Evolutionary conservation across 768 basidiomycete genomes (phyloP).

Genomic region (Leucogyrophana mollusca): DNA sequence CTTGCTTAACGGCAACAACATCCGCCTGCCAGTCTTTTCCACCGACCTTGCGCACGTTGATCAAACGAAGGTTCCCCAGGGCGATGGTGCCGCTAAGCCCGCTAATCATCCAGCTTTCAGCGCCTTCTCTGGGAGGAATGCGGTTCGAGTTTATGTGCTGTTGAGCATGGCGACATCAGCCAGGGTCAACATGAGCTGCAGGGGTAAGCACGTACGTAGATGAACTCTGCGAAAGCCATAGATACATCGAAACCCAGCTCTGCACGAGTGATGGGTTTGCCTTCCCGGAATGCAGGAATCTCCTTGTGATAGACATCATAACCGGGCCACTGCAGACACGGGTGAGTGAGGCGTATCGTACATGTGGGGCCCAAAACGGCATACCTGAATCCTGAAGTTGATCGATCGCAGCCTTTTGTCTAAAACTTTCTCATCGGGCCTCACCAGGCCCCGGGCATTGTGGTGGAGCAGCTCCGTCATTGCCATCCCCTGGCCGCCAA

Average conservation of each 20-base stretch:
- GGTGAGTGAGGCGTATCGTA: too few relatives aligned
- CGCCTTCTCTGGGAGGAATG: constrained; percentile 10
- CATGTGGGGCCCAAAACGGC: too few relatives aligned
- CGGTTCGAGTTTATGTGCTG: constrained; percentile 19
- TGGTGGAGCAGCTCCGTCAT: constrained; percentile 24
- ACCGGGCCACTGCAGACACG: constrained; percentile 26
- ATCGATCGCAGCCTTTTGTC: too few relatives aligned
- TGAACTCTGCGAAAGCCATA: constrained; percentile 28
- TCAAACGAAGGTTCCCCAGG: constrained; percentile 21
- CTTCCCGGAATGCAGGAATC: constrained; percentile 18
- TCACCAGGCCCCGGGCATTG: constrained; percentile 17
- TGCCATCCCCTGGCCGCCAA: too few relatives aligned
- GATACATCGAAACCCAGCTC: constrained; percentile 25
- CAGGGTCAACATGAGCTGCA: not conserved
- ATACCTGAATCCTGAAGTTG: too few relatives aligned
- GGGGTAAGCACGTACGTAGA: constrained; percentile 18
- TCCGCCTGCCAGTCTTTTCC: constrained; percentile 26
- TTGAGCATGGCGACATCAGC: not conserved
- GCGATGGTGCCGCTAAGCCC: constrained; percentile 4
- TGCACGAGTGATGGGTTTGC: constrained; percentile 18
- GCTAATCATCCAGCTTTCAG: constrained; percentile 18
- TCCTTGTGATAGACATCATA: constrained; percentile 21
- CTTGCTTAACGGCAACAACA: constrained; percentile 22
- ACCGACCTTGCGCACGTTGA: constrained; percentile 25
- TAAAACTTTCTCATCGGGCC: constrained; percentile 17